Evolutionary conservation across 345 rosid species (phyloP), one percentile per base, ranked within the genome.

Genomic region (Alliaria petiolata): DNA sequence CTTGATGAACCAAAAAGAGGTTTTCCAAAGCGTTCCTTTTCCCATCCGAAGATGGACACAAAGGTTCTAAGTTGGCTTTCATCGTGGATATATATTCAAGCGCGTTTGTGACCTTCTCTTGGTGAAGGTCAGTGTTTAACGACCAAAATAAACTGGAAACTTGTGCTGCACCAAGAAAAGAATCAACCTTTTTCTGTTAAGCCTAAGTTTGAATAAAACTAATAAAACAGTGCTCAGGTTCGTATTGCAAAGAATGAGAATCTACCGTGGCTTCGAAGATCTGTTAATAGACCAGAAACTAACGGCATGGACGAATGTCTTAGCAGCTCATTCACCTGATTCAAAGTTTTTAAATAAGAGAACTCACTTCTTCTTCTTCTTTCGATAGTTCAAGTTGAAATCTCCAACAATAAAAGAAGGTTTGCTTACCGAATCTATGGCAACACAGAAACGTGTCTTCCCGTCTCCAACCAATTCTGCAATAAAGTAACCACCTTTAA

Each of bases 241-340:
- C 35, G 44, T 20, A 52, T 8, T 5, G 40, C 69, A 76, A 33
- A 63, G 70, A 58, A 35, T 43, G 33, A 5, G 26, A 4, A 71
- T 39, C 25, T 83, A 91, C 96, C 98, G 62, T 88, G 84, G 79
- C 90, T 87, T 56, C 96, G 90, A 57, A 89, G 87, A 77, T 87
- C 85, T 75, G 86, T 85, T 55, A 91, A 42, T 35, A 88, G 78
- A 55, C 79, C 80, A 55, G 93, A 88, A 79, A 86, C 83, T 71
- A 83, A 76, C 38, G 91, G 63, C 71, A 80, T 67, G 10, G 97
- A 82, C 33, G 88, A 77, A 78, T 77, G 85, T 81, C 93, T 86
- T 30, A 85, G 71, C 85, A 95, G 81, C 80, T 85, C 88, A 72
- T 81, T 84, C 52, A 83, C 90, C 99, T 89, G 82, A 26, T 47